phyloP scores from a whole-genome alignment of 768 basidiomycete genomes.

The Hygrocybe punicea region DNA sequence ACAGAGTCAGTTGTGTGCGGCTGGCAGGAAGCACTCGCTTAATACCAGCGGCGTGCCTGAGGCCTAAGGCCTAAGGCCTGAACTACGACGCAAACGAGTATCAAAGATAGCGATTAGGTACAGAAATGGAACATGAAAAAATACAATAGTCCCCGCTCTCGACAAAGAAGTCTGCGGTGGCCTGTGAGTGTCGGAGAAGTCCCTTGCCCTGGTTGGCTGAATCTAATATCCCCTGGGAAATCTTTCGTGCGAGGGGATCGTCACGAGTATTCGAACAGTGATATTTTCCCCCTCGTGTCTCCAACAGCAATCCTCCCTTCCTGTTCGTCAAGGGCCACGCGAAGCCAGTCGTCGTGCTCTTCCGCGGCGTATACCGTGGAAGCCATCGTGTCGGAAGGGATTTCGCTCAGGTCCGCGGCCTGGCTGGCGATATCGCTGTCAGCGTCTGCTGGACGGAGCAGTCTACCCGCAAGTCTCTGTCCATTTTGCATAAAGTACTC shows the following conservation, averaged over 20 bases:
- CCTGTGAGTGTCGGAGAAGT: too few relatives aligned
- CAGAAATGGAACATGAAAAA: not conserved
- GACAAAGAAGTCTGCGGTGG: too few relatives aligned
- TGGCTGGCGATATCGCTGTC: constrained; percentile 26
- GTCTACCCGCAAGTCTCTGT: constrained; percentile 55
- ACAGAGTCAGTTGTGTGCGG: too few relatives aligned
- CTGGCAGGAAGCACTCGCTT: too few relatives aligned
- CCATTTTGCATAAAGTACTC: constrained; percentile 48
- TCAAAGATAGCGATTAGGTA: not conserved
- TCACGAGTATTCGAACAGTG: constrained; percentile 49
- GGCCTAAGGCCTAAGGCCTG: not conserved
- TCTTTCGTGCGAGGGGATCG: too few relatives aligned
- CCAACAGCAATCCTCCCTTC: constrained; percentile 48
- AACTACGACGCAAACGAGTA: not conserved
- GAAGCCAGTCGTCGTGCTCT: constrained; percentile 50
- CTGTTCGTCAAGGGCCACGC: constrained; percentile 45
- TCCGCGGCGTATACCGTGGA: constrained; percentile 46
- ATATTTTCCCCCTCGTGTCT: constrained; percentile 45
- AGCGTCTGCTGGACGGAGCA: constrained; percentile 17
- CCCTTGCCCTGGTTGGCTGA: too few relatives aligned
- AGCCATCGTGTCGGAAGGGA: constrained; percentile 19
- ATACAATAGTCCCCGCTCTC: too few relatives aligned
- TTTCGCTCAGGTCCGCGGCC: constrained; percentile 25
- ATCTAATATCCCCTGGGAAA: too few relatives aligned
- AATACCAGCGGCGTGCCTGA: not conserved